Conservation (phyloP, 805 yeast species). For the Sugiyamaella floridensis region DNA sequence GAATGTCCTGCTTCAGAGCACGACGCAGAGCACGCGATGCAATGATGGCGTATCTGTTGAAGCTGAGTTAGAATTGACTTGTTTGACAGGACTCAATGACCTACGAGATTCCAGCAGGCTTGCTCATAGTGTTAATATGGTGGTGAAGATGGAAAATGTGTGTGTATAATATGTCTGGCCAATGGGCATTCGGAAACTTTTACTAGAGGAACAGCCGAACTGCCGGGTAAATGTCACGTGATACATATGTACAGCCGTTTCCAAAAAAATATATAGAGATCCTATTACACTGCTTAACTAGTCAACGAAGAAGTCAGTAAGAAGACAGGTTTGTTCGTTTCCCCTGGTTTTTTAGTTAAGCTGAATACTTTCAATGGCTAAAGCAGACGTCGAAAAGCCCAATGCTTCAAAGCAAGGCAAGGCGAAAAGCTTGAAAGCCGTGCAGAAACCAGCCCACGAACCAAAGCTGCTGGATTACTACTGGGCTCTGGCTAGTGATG, state of each 20-base stretch:
- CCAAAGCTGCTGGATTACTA: conserved; percentile 48
- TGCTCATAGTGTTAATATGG: conserved; percentile 15
- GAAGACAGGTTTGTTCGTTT: too few species aligned
- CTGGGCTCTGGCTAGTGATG: conserved; percentile 69
- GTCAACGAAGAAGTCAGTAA: too few species aligned
- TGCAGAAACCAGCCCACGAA: background rate
- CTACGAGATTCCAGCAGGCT: conserved; percentile 31
- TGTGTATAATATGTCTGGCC: background rate
- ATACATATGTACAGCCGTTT: background rate
- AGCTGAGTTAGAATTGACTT: conserved; percentile 33
- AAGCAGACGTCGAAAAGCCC: background rate
- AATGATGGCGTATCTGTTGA: conserved; percentile 83
- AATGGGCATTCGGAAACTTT: background rate
- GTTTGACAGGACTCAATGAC: conserved; percentile 7
- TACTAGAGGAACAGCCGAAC: background rate
- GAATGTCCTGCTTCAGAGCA: conserved; percentile 80
- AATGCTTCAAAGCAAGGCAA: background rate
- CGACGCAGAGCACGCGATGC: conserved; percentile 85
- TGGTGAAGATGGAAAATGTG: background rate
- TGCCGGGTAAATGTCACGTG: background rate
- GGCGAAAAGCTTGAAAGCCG: background rate
- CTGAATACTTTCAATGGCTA: background rate
- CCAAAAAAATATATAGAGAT: background rate
- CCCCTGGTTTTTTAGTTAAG: too few species aligned
- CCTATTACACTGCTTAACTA: too few species aligned